Percentiles rank a stretch among this genome's conserved stretches.
These are phyloP conservation scores for Beauveria asiatica DNA, from an alignment of 2,329 filamentous ascomycete genomes.

Conservation along the genomic window DNA sequence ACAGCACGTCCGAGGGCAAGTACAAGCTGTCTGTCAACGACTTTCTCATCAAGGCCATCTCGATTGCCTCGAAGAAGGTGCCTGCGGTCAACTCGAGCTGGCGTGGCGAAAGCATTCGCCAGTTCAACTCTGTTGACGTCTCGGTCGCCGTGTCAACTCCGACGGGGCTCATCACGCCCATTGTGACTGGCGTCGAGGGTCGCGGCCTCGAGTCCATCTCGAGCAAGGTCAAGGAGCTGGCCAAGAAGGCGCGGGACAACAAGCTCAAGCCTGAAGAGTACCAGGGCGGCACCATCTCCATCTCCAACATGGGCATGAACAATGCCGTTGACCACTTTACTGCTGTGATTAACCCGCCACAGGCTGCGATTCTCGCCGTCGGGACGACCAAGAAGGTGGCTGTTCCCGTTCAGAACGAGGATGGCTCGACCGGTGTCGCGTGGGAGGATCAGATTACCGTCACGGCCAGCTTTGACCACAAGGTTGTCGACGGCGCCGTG, in stretches of 20 bases:
- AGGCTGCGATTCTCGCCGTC: constrained; percentile 89
- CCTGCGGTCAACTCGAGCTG: constrained; percentile 94
- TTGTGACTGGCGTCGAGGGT: constrained; percentile 80
- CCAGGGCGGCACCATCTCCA: constrained; percentile 97
- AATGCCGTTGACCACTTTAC: constrained; percentile 91
- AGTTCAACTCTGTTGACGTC: constrained; percentile 89
- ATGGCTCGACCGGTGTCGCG: constrained; percentile 64
- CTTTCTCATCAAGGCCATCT: constrained; percentile 96
- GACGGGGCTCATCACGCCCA: constrained; percentile 90
- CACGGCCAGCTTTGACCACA: constrained; percentile 96
- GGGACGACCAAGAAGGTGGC: constrained; percentile 95
- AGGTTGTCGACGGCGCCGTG: constrained; percentile 93
- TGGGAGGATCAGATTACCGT: constrained; percentile 98
- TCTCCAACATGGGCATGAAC: constrained; percentile 99
- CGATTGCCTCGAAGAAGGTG: constrained; percentile 82
- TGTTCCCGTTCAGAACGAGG: constrained; percentile 74
- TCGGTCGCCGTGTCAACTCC: constrained; percentile 94
- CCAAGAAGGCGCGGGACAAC: constrained; percentile 89
- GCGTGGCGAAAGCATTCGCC: constrained; percentile 82
- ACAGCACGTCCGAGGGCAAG: constrained; percentile 77
- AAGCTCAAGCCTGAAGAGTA: constrained; percentile 99
- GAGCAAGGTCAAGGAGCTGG: constrained; percentile 84
- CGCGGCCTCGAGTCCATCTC: constrained; percentile 88
- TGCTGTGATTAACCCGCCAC: constrained; percentile 97
- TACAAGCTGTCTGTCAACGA: constrained; percentile 99